Evolutionary conservation across 2,329 filamentous ascomycete genomes (phyloP).

Genomic region (Xylaria sp.): DNA sequence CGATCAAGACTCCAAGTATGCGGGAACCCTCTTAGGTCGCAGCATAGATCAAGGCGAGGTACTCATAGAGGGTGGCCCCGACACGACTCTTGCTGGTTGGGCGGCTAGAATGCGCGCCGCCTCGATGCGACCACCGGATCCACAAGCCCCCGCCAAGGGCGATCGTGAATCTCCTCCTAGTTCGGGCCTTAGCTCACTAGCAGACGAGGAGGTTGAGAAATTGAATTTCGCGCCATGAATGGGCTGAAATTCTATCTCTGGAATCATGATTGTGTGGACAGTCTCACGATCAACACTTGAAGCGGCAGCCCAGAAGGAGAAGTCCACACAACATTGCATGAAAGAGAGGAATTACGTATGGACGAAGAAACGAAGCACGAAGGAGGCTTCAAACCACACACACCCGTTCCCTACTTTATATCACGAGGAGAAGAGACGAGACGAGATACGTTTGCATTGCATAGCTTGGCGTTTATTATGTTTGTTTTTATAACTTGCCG

Average conservation of each 20-base stretch:
- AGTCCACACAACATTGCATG: neutral
- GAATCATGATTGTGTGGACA: neutral
- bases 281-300: neutral
- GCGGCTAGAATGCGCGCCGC: slow-evolving; percentile 37
- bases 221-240: slow-evolving; percentile 23
- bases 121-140: slow-evolving; percentile 28
- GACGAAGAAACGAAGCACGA: neutral
- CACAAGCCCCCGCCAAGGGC: slow-evolving; percentile 19
- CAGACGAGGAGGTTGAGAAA: slow-evolving; percentile 43
- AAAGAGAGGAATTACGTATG: neutral
- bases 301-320: neutral
- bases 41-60: slow-evolving; percentile 65
- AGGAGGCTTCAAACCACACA: neutral
- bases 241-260: neutral
- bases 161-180: slow-evolving; percentile 42
- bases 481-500: neutral
- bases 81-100: slow-evolving; percentile 65
- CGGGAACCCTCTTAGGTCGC: slow-evolving; percentile 76
- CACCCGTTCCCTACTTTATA: too few species aligned
- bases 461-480: slow-evolving; percentile 11
- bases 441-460: neutral
- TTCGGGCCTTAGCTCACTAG: slow-evolving; percentile 54
- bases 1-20: slow-evolving; percentile 79
- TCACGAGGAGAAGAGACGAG: too few species aligned
- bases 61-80: slow-evolving; percentile 71